Conservation (phyloP, 1,284 basidiomycete species). For the Malassezia pachydermatis region DNA sequence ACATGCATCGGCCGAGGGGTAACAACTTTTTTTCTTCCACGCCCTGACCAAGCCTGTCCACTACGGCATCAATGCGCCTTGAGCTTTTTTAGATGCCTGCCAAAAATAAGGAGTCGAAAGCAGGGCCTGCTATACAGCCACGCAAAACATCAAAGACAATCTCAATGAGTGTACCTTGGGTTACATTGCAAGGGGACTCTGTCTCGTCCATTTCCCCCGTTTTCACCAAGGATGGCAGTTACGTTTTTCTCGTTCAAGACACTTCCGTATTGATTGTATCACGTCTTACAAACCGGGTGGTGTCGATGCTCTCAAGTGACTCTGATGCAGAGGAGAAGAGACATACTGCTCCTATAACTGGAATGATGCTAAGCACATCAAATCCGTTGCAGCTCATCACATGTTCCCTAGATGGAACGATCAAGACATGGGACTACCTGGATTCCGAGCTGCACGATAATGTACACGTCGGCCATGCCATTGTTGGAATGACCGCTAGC, state of each 20-base stretch:
- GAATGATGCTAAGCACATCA: slow-evolving; percentile 67
- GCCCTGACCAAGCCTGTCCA: slow-evolving; percentile 3
- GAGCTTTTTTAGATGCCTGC: slow-evolving; percentile 4
- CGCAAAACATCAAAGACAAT: neutral
- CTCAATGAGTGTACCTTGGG: neutral
- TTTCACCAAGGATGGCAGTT: slow-evolving; percentile 23
- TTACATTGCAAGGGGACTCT: slow-evolving; percentile 14
- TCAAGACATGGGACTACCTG: slow-evolving; percentile 87
- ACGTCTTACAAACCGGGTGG: slow-evolving; percentile 35
- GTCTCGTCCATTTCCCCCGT: slow-evolving; percentile 13
- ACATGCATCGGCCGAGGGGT: slow-evolving; percentile 15
- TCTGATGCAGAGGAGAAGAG: neutral
- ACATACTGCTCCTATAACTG: slow-evolving; percentile 52
- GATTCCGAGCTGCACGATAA: slow-evolving; percentile 66
- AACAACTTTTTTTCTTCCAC: slow-evolving; percentile 16
- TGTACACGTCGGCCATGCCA: slow-evolving; percentile 55
- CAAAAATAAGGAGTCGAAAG: slow-evolving; percentile 6
- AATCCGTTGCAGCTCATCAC: slow-evolving; percentile 85
- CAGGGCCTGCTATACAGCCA: neutral
- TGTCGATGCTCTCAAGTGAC: slow-evolving; percentile 35
- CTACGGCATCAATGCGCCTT: neutral
- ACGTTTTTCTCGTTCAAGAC: slow-evolving; percentile 36
- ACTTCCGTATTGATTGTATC: slow-evolving; percentile 37
- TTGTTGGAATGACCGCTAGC: slow-evolving; percentile 64
- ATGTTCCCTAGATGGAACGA: slow-evolving; percentile 67